These are phyloP conservation scores for Stephanodiscus triporus DNA, from an alignment of 108 stramenopile genomes.

Conservation along the genomic window DNA sequence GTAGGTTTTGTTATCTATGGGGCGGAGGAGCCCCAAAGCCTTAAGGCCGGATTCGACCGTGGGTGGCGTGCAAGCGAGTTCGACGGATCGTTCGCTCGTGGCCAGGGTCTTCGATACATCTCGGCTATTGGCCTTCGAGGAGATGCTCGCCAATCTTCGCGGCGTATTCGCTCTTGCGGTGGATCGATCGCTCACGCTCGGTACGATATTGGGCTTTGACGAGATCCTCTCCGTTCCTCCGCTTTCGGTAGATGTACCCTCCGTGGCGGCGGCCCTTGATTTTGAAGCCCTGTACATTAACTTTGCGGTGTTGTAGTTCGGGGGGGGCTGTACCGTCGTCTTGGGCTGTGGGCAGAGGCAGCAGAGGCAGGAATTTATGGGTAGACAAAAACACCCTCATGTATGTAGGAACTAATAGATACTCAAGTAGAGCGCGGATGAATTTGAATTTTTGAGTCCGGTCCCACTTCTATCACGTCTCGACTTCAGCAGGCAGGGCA, in stretches of 20 bases:
- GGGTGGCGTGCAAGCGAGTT: neutral
- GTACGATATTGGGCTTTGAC: neutral
- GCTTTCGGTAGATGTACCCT: neutral
- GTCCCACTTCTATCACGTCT: too few relatives aligned
- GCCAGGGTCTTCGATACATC: neutral
- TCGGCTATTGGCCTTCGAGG: neutral
- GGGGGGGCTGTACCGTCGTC: neutral
- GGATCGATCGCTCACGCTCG: neutral
- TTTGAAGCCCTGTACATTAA: conserved; percentile 22
- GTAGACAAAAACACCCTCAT: too few relatives aligned
- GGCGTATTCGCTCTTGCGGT: neutral
- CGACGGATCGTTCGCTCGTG: neutral
- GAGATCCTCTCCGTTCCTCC: neutral
- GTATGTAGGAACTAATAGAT: too few relatives aligned
- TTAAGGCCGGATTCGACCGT: conserved; percentile 17
- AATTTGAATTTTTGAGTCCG: too few relatives aligned
- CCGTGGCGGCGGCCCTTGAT: neutral
- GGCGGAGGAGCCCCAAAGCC: conserved; percentile 11
- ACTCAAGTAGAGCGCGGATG: too few relatives aligned
- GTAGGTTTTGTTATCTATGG: conserved; percentile 6
- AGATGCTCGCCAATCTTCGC: neutral
- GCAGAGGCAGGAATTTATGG: too few relatives aligned
- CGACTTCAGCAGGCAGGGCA: too few relatives aligned
- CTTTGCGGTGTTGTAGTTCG: conserved; percentile 31
- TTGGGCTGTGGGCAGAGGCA: too few relatives aligned